These are phyloP conservation scores for Aspergillus spinulosporus DNA, from an alignment of 2,329 filamentous ascomycete species.

Conservation along the genomic window DNA sequence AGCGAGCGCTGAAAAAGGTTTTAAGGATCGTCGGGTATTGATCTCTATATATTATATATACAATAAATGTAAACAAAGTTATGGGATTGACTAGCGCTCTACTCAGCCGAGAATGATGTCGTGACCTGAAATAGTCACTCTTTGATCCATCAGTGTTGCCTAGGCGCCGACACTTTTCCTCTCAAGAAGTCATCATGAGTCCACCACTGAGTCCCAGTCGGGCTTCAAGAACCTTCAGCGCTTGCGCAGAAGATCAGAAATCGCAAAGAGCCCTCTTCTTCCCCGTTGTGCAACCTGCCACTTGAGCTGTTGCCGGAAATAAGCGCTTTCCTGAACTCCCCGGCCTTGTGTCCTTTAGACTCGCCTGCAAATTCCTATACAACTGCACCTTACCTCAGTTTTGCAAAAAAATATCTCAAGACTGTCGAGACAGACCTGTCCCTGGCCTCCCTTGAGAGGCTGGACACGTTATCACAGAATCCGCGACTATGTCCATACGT, in stretches of 20 bases:
- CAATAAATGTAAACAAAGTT: too few species aligned
- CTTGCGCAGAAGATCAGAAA: not conserved
- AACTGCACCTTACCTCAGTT: not conserved
- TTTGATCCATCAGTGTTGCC: too few species aligned
- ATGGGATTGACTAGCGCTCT: too few species aligned
- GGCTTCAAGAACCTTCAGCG: too few species aligned
- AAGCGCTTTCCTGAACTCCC: conserved; percentile 1
- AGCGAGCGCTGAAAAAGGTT: too few species aligned
- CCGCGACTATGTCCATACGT: not conserved
- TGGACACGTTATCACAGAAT: not conserved
- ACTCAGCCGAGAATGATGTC: too few species aligned
- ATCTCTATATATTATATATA: too few species aligned
- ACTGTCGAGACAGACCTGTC: not conserved
- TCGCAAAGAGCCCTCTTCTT: not conserved
- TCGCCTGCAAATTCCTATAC: conserved; percentile 1
- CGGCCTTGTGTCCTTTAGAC: not conserved
- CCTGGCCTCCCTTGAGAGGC: not conserved
- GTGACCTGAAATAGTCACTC: too few species aligned
- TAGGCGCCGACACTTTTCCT: too few species aligned
- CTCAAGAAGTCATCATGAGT: too few species aligned
- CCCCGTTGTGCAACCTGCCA: not conserved
- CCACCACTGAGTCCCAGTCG: too few species aligned
- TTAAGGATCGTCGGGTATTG: too few species aligned
- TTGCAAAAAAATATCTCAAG: not conserved
- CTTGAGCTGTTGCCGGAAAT: conserved; percentile 2